Evolutionary conservation across 225 moss, liverwort and hornwort genomes (phyloP).

Genomic region (Ulota crispa): DNA sequence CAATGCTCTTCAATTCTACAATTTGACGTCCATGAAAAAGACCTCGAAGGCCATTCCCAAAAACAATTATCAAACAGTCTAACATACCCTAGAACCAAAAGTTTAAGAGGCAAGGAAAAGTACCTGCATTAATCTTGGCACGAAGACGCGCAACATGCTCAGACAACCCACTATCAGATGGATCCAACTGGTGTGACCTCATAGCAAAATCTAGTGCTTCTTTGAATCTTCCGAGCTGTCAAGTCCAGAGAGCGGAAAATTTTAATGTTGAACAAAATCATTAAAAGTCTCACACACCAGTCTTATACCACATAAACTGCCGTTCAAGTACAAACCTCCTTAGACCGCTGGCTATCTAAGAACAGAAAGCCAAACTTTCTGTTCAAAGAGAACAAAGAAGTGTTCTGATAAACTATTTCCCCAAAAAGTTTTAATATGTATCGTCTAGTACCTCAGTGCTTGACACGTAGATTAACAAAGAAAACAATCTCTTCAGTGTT

Average conservation of each 20-base stretch:
- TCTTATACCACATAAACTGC: not conserved
- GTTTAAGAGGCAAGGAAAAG: constrained; percentile 2
- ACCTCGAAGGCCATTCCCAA: not conserved
- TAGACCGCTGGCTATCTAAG: not conserved
- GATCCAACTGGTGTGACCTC: constrained; percentile 85
- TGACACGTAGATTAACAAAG: not conserved
- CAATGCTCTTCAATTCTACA: not conserved
- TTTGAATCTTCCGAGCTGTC: constrained; percentile 78
- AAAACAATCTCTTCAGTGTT: not conserved
- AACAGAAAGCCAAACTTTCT: not conserved
- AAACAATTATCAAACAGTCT: not conserved
- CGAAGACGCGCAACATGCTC: constrained; percentile 90
- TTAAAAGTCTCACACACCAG: not conserved
- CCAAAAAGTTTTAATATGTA: not conserved
- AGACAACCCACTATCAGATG: constrained; percentile 68
- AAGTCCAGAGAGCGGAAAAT: not conserved
- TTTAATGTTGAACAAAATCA: not conserved
- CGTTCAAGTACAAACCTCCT: not conserved
- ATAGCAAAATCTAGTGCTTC: constrained; percentile 88
- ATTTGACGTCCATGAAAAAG: not conserved
- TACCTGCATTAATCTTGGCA: constrained; percentile 80
- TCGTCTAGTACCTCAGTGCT: not conserved
- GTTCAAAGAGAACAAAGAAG: not conserved
- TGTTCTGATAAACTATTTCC: not conserved
- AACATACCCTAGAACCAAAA: not conserved